These are phyloP conservation scores for Colletotrichum aenigma DNA, from an alignment of 2,329 filamentous ascomycete species.

Conservation along the genomic window DNA sequence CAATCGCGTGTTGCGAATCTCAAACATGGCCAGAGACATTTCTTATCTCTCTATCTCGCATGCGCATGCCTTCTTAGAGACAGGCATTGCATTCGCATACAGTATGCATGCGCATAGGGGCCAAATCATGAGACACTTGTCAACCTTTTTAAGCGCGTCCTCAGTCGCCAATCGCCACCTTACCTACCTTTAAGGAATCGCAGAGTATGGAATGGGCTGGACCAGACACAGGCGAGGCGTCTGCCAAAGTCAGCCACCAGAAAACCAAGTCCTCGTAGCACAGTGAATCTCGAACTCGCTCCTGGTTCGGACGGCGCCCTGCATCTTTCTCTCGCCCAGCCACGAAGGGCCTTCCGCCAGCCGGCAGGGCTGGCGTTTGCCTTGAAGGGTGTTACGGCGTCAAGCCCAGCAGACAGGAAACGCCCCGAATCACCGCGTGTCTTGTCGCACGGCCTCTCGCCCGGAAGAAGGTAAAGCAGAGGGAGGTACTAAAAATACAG, in stretches of 20 bases:
- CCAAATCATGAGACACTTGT: background rate
- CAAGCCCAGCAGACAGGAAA: background rate
- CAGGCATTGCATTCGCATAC: background rate
- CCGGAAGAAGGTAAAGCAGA: background rate
- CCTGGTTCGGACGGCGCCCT: background rate
- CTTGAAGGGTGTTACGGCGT: background rate
- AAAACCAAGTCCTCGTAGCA: background rate
- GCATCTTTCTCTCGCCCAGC: background rate
- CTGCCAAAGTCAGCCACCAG: slow-evolving; percentile 1
- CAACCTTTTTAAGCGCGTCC: background rate
- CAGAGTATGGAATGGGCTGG: background rate
- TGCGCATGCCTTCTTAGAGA: slow-evolving; percentile 11
- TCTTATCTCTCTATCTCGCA: slow-evolving; percentile 2
- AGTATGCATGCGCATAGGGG: background rate
- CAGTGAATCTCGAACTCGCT: background rate
- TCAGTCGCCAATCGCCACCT: background rate
- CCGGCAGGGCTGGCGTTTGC: background rate
- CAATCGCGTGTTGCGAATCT: slow-evolving; percentile 4
- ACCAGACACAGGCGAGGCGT: background rate
- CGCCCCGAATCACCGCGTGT: background rate
- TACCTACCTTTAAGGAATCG: background rate
- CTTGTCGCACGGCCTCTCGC: background rate
- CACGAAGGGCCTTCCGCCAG: background rate
- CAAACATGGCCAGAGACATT: background rate
- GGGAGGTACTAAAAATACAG: background rate